Percentiles rank a stretch among this genome's conserved stretches.
These are phyloP conservation scores for Pezicula carpinea DNA, from an alignment of 2,329 filamentous ascomycete species.

Conservation along the genomic window DNA sequence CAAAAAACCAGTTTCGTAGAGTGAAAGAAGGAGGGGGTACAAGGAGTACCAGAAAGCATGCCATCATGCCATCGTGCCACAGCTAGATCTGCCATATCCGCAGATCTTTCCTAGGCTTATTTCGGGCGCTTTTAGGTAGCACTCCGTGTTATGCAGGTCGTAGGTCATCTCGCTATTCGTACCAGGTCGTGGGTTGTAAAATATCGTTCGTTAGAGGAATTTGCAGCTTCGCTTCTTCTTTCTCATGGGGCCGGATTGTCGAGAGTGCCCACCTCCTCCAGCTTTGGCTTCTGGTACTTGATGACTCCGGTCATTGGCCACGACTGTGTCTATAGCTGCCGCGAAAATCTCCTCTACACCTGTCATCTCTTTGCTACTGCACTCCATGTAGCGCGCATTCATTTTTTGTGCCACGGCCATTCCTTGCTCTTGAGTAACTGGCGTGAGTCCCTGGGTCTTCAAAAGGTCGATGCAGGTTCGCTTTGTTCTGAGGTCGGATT, in stretches of 20 bases:
- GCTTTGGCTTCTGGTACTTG: conserved; percentile 14
- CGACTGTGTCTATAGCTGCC: conserved; percentile 81
- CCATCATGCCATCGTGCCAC: conserved; percentile 14
- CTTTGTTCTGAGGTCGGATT: conserved; percentile 94
- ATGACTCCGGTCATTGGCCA: conserved; percentile 71
- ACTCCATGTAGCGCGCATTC: conserved; percentile 95
- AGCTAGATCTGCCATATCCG: conserved; percentile 11
- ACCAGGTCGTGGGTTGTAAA: conserved; percentile 16
- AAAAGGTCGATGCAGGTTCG: conserved; percentile 97
- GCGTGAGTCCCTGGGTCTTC: conserved; percentile 94
- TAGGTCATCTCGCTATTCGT: conserved; percentile 27
- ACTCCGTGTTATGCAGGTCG: conserved; percentile 25
- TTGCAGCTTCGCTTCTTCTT: conserved; percentile 83
- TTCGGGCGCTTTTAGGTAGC: conserved; percentile 16
- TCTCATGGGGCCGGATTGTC: conserved; percentile 49
- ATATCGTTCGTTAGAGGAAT: conserved; percentile 52
- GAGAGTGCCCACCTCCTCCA: conserved; percentile 17
- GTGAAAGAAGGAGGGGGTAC: conserved; percentile 9
- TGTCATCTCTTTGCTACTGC: conserved; percentile 94
- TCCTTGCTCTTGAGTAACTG: conserved; percentile 88
- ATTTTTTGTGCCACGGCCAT: conserved; percentile 86
- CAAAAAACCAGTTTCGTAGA: conserved; percentile 9
- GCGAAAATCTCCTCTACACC: conserved; percentile 98
- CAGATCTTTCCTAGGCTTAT: conserved; percentile 13
- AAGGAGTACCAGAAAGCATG: conserved; percentile 1